Evolutionary conservation across 2,329 filamentous ascomycete genomes (phyloP), one percentile per base, ranked within the genome.

Genomic region (Alternaria tenuissima): DNA sequence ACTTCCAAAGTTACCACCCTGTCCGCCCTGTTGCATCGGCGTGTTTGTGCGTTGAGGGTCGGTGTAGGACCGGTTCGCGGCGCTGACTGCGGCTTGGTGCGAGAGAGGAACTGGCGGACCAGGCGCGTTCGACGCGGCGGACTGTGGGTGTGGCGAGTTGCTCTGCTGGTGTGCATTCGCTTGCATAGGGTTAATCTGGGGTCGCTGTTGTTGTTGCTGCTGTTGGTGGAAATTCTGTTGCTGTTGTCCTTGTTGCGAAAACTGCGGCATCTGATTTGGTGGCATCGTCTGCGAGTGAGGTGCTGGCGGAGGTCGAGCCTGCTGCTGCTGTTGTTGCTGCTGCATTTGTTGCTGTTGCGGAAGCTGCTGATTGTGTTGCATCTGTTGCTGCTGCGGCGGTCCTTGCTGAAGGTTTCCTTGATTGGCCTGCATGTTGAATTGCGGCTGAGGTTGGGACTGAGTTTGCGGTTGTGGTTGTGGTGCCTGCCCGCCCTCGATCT

Each of bases 81-180:
- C 77, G 56, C 71, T 75, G 59, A 83, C 78, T 3, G 82, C 81
- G 39, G 79, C 80, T 64, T 80, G 77, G 64, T 83, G 81, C 20
- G 79, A 78, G 47, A 83, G 78, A 2, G 78, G 76, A 9, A 77
- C 73, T 22, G 78, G 77, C 1, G 70, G 74, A 9, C 76, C 77
- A 24, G 70, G 65, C 28, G 68, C 63, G 56, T 68, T 70, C 7
- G 69, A 65, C 3, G 71, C 73, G 11, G 76, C 76, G 9, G 76
- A 77, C 53, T 77, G 76, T 5, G 77, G 73, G 43, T 79, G 77
- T 7, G 76, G 75, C 18, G 78, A 77, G 47, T 78, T 76, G 57
- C 70, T 77, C 39, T 79, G 76, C 47, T 67, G 71, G 30, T 74
- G 73, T 30, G 68, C 64, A 52, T 76, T 77, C 22, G 72, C 73